Evolutionary conservation across 75 land plant species (phyloP), one percentile per base, ranked within the genome.

Genomic region (Pseudotsuga menziesii): DNA sequence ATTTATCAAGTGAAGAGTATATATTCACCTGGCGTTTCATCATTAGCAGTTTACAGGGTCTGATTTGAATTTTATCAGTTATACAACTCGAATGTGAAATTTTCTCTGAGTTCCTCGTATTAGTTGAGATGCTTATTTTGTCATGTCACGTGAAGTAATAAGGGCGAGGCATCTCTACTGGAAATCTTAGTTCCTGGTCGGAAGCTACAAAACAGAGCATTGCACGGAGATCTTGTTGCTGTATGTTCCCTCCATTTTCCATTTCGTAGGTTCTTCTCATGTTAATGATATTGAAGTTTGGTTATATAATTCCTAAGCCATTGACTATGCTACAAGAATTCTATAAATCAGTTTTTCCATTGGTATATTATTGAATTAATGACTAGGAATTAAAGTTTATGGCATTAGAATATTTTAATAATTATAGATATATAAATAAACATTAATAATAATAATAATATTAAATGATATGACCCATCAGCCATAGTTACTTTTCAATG

Each of bases 111-210:
- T 32, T 66, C 6, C 7, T 66, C 20, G 22, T 35, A 13, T 66
- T 66, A 35, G 41, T n/a, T 35, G 70, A 66, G 41, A 41, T 32
- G 44, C 19, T 66, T 36, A 36, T 32, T 35, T 32, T 36, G 32
- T 76, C 20, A 11, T 76, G 32, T 59, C 39, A 29, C 20, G 62
- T 75, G 57, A 44, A 79, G 80, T 57, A 79, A 79, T 56, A 79
- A 79, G 35, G 80, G 80, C 44, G 80, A 79, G 48, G 80, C 80
- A 54, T 79, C 80, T 11, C 36, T 56, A 13, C 80, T 79, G 25
- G 80, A 79, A 35, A 79, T 79, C 41, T 74, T 32, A 52, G 61
- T 79, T 74, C 78, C 78, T 73, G 80, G 80, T 29, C 80, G 80
- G 9, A 56, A n/a, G 58, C 77, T 79, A 23, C 80, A 75, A 74